Evolutionary conservation across 1,284 basidiomycete genomes (phyloP), one percentile per base, ranked within the genome.

Genomic region (Papiliotrema fonsecae): DNA sequence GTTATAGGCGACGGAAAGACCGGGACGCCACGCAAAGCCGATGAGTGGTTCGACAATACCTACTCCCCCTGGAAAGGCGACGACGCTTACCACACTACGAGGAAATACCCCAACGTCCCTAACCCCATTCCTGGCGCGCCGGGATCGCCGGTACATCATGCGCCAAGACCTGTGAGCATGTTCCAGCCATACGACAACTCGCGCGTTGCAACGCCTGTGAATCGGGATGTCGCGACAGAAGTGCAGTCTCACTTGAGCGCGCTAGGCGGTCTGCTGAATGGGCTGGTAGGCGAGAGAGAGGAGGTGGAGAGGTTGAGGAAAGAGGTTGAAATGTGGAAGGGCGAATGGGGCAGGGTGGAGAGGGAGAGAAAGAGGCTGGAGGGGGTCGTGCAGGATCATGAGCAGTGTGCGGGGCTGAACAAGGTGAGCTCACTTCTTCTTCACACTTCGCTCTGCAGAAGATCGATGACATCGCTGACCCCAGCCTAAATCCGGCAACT

Each of bases 241-340:
- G 57, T 55, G 2, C 30, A 38, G 14, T 45, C 46, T 26, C 65
- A 69, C 47, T 49, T 69, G n/a, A 32, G 52, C 16, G 52, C 58
- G 13, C 49, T 69, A 11, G 41, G 47, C 10, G 41, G 26, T 6
- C 50, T 66, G 7, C 47, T 69, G 25, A 49, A 22, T 14, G 61
- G 63, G 0, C 49, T 69, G 11, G 31, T 59, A 13, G 48, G 49
- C 5, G 55, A 58, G 24, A 48, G 41, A n/a, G 61, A 65, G 10
- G 65, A 70, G 46, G 36, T 67, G 7, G 57, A 67, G 19, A 55
- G 57, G 39, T 63, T 75, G 40, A 67, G 65, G 21, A 64, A 69
- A 35, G 64, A 69, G 32, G 60, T 72, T 24, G 55, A 62, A 45
- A 54, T 64, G 50, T 64, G 72, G 58, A 60, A 64, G 46, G 49